Evolutionary conservation across 306 rosid species (phyloP), one percentile per base, ranked within the genome.

Genomic region (Casuarina glauca): DNA sequence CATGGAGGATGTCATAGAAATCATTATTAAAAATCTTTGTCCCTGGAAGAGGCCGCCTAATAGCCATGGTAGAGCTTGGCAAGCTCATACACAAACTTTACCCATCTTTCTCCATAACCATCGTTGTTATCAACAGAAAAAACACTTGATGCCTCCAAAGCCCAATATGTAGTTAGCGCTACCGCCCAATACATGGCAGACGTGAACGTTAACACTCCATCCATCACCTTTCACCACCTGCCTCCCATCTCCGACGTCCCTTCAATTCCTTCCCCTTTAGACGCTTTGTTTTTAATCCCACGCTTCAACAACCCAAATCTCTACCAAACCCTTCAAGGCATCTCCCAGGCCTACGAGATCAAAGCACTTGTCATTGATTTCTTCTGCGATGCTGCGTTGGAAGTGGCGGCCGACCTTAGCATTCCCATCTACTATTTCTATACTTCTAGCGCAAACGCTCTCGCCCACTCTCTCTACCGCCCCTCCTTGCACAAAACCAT

Each of bases 1-100:
- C 13, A 44, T 71, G 66, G 5, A 11, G 70, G 82, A 70, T 1
- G 72, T 76, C 67, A 74, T 80, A 44, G 83, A n/a, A n/a, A n/a
- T n/a, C n/a, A n/a, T n/a, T n/a, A n/a, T n/a, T n/a, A n/a, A n/a
- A n/a, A n/a, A n/a, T n/a, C n/a, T n/a, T n/a, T n/a, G n/a, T n/a
- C n/a, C 45, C 70, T 26, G 32, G 32, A 26, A 26, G 32, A 26
- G 32, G 32, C 32, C 32, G 0, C 32, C 32, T 26, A 26, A n/a
- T 60, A 7, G 13, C 84, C 76, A 80, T 80, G 79, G 76, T 80
- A 4, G 84, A 80, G 19, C 43, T 80, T 7, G 79, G 72, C 53
- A 80, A 80, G 48, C 66, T 74, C 49, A 13, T 75, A 45, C 70
- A 45, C 39, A 43, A 51, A 9, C 70, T 66, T 50, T 10, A 66